Conservation (phyloP, 2,329 filamentous ascomycete genomes). For the Microcyclospora pomicola region DNA sequence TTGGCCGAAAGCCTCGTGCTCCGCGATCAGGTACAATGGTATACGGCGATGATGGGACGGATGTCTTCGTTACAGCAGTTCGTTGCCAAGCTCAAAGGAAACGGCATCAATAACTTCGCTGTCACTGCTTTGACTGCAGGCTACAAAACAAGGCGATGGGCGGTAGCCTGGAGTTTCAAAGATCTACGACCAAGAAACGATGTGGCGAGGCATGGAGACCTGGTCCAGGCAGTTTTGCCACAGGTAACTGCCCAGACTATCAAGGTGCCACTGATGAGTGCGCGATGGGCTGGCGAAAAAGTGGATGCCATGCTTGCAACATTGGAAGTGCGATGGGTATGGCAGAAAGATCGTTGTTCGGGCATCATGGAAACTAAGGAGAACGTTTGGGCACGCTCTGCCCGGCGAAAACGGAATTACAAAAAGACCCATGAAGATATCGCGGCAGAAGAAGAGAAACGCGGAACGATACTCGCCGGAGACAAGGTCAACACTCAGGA, state of each 20-base stretch:
- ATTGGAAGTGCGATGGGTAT: slow-evolving; percentile 52
- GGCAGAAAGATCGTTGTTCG: slow-evolving; percentile 38
- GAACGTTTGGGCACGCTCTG: slow-evolving; percentile 68
- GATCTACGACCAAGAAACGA: slow-evolving; percentile 47
- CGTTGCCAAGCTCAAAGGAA: slow-evolving; percentile 41
- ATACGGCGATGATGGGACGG: slow-evolving; percentile 82
- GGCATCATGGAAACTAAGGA: slow-evolving; percentile 51
- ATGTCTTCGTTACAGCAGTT: slow-evolving; percentile 52
- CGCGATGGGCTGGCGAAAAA: slow-evolving; percentile 19
- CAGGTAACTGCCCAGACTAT: slow-evolving; percentile 40
- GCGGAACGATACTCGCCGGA: slow-evolving; percentile 11
- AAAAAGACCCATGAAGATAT: slow-evolving; percentile 18
- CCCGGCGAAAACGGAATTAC: slow-evolving; percentile 45
- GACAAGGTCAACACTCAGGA: slow-evolving; percentile 22
- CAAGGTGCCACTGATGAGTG: slow-evolving; percentile 11
- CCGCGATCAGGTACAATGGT: slow-evolving; percentile 60
- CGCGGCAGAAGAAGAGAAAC: slow-evolving; percentile 11
- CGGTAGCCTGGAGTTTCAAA: slow-evolving; percentile 73
- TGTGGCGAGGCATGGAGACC: slow-evolving; percentile 17
- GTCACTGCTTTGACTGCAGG: slow-evolving; percentile 69
- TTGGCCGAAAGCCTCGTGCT: slow-evolving; percentile 53
- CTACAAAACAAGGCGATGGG: slow-evolving; percentile 70
- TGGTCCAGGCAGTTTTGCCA: slow-evolving; percentile 18
- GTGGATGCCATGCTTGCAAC: slow-evolving; percentile 37
- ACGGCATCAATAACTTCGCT: slow-evolving; percentile 61